Evolutionary conservation across 23 red algal genomes (phyloP).

Genomic region (Gracilaria vermiculophylla): DNA sequence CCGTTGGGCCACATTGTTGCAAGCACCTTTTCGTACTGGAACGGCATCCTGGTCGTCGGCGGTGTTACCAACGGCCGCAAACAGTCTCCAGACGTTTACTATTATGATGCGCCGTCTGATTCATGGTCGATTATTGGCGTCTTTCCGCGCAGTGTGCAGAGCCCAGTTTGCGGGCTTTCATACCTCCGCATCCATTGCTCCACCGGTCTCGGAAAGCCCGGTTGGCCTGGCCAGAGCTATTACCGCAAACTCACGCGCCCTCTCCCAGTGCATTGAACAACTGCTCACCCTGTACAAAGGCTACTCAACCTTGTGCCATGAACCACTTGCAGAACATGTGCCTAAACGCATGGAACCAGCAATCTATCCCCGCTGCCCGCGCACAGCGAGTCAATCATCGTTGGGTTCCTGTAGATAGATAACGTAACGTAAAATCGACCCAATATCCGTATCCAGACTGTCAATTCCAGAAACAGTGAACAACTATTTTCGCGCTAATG

Average conservation of each 20-base stretch:
- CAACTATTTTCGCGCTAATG: too few species aligned
- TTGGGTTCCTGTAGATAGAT: too few species aligned
- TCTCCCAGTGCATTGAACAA: neutral
- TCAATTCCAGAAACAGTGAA: too few species aligned
- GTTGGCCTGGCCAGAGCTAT: neutral
- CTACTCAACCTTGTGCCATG: too few species aligned
- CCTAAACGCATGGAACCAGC: too few species aligned
- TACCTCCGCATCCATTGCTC: neutral
- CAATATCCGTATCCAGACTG: too few species aligned
- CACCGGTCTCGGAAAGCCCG: constrained; percentile 12
- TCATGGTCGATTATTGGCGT: neutral
- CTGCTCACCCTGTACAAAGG: too few species aligned
- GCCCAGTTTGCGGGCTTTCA: constrained; percentile 26
- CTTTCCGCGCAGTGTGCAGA: constrained; percentile 10
- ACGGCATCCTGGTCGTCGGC: constrained; percentile 18
- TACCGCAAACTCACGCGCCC: neutral
- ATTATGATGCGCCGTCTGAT: constrained; percentile 12
- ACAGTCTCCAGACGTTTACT: neutral
- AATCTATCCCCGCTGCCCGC: too few species aligned
- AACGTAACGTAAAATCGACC: too few species aligned
- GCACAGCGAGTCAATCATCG: too few species aligned
- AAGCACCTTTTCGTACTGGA: constrained; percentile 32
- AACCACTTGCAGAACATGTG: too few species aligned
- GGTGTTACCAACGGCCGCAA: constrained; percentile 20
- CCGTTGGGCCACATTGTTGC: constrained; percentile 22